Conservation (phyloP, 768 basidiomycete species). For the Amanita exitialis region DNA sequence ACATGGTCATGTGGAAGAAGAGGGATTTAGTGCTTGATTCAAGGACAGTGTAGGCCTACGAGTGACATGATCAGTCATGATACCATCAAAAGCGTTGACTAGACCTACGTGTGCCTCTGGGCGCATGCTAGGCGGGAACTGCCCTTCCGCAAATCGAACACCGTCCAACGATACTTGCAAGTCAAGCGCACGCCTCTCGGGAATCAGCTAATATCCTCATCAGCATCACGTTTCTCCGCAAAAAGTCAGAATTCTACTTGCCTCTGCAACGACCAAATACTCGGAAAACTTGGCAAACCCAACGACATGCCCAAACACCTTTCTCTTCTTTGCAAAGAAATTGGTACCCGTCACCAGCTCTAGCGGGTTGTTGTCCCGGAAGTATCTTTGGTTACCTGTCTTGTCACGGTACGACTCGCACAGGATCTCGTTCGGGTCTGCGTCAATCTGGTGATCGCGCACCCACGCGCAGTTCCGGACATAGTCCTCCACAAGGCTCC, state of each 20-base stretch:
- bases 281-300: conserved; percentile 97
- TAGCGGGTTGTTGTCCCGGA: conserved; percentile 50
- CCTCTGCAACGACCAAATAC: conserved; percentile 92
- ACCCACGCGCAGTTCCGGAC: conserved; percentile 92
- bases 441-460: conserved; percentile 61
- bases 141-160: conserved; percentile 69
- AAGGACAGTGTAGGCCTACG: conserved; percentile 83
- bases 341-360: conserved; percentile 70
- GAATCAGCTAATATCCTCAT: conserved; percentile 31
- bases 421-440: conserved; percentile 82
- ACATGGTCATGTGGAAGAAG: conserved; percentile 95
- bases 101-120: conserved; percentile 73
- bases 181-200: conserved; percentile 50
- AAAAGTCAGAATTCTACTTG: conserved; percentile 23
- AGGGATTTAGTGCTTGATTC: conserved; percentile 91
- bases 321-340: conserved; percentile 63
- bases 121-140: conserved; percentile 86
- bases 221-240: conserved; percentile 1
- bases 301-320: conserved; percentile 79
- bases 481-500: conserved; percentile 75
- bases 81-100: not conserved
- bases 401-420: conserved; percentile 87
- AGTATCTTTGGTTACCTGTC: conserved; percentile 62
- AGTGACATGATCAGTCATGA: not conserved
- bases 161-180: conserved; percentile 94